phyloP scores from a whole-genome alignment of 2,329 filamentous ascomycete genomes.

The Chrysosporium keratinophilum region DNA sequence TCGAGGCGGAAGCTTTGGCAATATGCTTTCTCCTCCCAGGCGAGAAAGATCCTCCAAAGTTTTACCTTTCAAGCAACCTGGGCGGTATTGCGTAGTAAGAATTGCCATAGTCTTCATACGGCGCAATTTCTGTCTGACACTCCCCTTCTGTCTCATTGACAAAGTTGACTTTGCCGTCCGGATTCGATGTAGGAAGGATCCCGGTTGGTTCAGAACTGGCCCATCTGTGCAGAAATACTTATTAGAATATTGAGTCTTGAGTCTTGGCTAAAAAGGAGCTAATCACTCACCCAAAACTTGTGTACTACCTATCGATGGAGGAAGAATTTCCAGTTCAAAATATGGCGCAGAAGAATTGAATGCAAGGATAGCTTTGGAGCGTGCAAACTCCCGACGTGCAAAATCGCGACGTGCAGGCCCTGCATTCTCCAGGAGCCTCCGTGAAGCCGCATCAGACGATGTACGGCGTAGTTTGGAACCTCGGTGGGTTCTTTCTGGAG shows the following conservation, averaged over 20 bases:
- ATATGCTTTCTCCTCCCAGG: constrained; percentile 34
- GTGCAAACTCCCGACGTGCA: constrained; percentile 18
- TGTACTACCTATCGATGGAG: not conserved
- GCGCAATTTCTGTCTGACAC: constrained; percentile 23
- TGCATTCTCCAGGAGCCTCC: constrained; percentile 19
- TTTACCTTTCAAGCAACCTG: constrained; percentile 29
- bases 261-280: not conserved
- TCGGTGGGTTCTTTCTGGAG: constrained; percentile 8
- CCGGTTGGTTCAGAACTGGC: not conserved
- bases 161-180: constrained; percentile 29
- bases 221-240: not conserved
- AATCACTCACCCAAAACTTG: not conserved
- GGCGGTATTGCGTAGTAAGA: constrained; percentile 22
- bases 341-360: constrained; percentile 23
- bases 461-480: constrained; percentile 17
- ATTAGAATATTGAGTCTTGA: not conserved
- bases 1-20: constrained; percentile 27
- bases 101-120: constrained; percentile 33
- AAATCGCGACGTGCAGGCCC: constrained; percentile 19
- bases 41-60: constrained; percentile 34
- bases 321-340: constrained; percentile 8
- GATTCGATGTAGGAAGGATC: constrained; percentile 22
- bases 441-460: constrained; percentile 19
- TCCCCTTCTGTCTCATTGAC: constrained; percentile 19
- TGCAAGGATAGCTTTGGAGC: constrained; percentile 13